phyloP scores from a whole-genome alignment of 441 rosid species.

The Hura crepitans region DNA sequence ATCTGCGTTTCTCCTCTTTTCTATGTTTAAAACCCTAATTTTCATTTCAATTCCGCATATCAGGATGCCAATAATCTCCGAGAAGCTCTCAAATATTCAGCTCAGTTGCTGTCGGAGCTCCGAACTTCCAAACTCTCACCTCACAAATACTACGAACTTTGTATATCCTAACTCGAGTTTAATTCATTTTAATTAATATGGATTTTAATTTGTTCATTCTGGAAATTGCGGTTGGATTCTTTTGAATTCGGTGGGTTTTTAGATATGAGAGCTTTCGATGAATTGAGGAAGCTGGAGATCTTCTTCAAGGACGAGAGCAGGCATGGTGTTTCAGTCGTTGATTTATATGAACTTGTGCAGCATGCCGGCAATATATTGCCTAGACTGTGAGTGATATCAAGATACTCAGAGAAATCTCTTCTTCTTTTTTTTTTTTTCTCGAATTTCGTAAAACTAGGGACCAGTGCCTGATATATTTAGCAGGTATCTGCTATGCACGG shows the following conservation, averaged over 20 bases:
- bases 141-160: conserved; percentile 86
- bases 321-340: conserved; percentile 84
- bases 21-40: background rate
- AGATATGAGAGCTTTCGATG: conserved; percentile 99
- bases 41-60: background rate
- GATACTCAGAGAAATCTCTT: background rate
- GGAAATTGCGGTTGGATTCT: background rate
- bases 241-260: background rate
- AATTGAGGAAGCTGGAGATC: conserved; percentile 80
- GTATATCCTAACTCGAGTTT: conserved; percentile 30
- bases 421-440: background rate
- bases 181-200: background rate
- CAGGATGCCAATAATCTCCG: conserved; percentile 91
- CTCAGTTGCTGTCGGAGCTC: conserved; percentile 96
- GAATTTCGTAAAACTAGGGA: background rate
- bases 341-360: conserved; percentile 94
- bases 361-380: conserved; percentile 99
- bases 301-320: conserved; percentile 85
- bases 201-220: background rate
- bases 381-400: conserved; percentile 55
- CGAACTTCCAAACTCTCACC: conserved; percentile 96
- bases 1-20: conserved; percentile 8
- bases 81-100: conserved; percentile 91
- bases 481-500: conserved; percentile 94
- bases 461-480: conserved; percentile 12